These are phyloP conservation scores for Perkinsus olseni DNA, from an alignment of 169 alveolate genomes.

Conservation along the genomic window DNA sequence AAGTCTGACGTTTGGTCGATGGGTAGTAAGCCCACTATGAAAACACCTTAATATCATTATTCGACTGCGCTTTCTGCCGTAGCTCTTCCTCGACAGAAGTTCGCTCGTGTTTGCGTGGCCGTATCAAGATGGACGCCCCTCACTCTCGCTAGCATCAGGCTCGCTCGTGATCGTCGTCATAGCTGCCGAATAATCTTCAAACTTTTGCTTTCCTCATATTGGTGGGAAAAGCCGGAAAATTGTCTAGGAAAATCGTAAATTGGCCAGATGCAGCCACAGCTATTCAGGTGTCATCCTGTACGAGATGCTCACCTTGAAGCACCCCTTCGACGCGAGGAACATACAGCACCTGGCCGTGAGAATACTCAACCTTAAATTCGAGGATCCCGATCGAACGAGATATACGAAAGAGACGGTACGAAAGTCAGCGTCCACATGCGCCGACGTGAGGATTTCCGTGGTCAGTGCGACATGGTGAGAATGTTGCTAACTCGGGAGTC, in stretches of 20 bases:
- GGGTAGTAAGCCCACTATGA: conserved; percentile 19
- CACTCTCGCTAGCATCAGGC: no score
- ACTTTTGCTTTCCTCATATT: no score
- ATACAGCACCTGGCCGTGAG: conserved; percentile 62
- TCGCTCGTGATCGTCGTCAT: no score
- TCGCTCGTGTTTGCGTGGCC: no score
- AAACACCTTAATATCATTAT: no score
- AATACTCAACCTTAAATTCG: conserved; percentile 30
- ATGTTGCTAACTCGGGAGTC: not conserved
- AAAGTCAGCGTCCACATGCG: not conserved
- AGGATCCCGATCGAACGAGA: not conserved
- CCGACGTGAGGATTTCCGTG: not conserved
- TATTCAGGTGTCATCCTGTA: conserved; percentile 64
- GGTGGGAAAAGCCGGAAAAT: no score
- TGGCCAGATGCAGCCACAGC: no score
- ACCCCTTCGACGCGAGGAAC: conserved; percentile 73
- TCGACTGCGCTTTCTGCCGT: no score
- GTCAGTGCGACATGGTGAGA: not conserved
- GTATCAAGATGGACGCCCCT: no score
- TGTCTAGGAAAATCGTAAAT: no score
- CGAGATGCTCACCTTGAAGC: conserved; percentile 67
- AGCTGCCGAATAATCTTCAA: no score
- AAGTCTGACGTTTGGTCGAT: conserved; percentile 76
- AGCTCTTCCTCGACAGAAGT: no score
- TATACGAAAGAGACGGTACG: not conserved